Percentiles rank a stretch among this genome's conserved stretches.
phyloP scores from a whole-genome alignment of 2,329 filamentous ascomycete genomes.

The Diatrype stigma region DNA sequence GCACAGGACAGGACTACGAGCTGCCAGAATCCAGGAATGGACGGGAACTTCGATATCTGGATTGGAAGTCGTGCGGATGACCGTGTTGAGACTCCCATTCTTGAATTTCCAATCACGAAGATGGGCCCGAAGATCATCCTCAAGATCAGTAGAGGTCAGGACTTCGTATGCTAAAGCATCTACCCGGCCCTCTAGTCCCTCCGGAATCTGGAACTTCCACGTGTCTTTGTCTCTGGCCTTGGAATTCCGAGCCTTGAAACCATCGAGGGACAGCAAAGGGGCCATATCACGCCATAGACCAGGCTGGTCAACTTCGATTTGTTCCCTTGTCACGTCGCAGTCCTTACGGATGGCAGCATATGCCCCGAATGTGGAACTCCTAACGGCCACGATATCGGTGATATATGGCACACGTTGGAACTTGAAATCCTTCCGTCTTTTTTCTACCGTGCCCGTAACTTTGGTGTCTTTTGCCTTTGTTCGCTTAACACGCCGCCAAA shows the following conservation, averaged over 20 bases:
- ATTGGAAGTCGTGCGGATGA: constrained; percentile 51
- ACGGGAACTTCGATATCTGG: constrained; percentile 73
- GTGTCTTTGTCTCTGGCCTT: constrained; percentile 33
- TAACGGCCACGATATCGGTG: constrained; percentile 76
- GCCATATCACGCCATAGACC: constrained; percentile 71
- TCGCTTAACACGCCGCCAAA: constrained; percentile 85
- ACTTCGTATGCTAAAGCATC: constrained; percentile 47
- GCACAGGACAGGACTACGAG: constrained; percentile 67
- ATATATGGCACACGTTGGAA: constrained; percentile 87
- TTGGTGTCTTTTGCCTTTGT: constrained; percentile 70
- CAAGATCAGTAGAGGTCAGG: constrained; percentile 61
- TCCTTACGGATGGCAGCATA: constrained; percentile 86
- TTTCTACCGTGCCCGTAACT: constrained; percentile 36
- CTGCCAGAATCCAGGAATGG: constrained; percentile 76
- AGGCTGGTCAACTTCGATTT: constrained; percentile 62
- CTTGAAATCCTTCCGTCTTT: constrained; percentile 84
- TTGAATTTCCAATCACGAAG: constrained; percentile 36
- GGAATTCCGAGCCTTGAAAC: constrained; percentile 47
- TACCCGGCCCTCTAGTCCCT: constrained; percentile 48
- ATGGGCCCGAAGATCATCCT: constrained; percentile 55
- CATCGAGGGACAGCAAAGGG: constrained; percentile 63
- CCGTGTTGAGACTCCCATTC: constrained; percentile 39
- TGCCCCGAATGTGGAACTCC: constrained; percentile 84
- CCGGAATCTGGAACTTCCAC: constrained; percentile 37
- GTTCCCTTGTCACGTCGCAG: constrained; percentile 71